Percentiles rank a stretch among this genome's conserved stretches.
Evolutionary conservation across 371 early-diverging fungal genomes (phyloP).

Genomic region (Mucor sp.): DNA sequence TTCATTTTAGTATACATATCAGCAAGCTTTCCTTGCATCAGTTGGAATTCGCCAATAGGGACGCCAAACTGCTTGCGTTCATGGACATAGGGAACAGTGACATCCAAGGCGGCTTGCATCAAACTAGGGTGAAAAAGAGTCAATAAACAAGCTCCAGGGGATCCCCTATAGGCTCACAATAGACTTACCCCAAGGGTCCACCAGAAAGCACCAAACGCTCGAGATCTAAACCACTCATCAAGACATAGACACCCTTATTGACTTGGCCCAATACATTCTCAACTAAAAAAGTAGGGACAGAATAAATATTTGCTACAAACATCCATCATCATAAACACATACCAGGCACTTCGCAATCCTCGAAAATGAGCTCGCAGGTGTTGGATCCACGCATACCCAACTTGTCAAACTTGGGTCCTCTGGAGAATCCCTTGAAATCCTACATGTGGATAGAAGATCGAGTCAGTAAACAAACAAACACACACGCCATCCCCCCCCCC

Average conservation of each 20-base stretch:
- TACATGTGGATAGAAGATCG: too few relatives aligned
- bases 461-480: not conserved
- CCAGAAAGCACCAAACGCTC: conserved; percentile 93
- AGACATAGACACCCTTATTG: conserved; percentile 94
- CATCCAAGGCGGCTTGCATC: conserved; percentile 92
- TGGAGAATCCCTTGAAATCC: conserved; percentile 88
- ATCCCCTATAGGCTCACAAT: not conserved
- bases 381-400: conserved; percentile 98
- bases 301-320: not conserved
- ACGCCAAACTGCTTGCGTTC: conserved; percentile 88
- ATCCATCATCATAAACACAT: conserved; percentile 9
- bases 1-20: conserved; percentile 97
- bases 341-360: conserved; percentile 91
- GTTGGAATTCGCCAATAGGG: conserved; percentile 91
- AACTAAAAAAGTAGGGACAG: not conserved
- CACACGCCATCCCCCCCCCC: too few relatives aligned
- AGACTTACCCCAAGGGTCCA: conserved; percentile 84
- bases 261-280: conserved; percentile 90
- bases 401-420: conserved; percentile 92
- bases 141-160: too few relatives aligned
- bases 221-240: conserved; percentile 95
- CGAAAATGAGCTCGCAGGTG: conserved; percentile 96
- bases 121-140: conserved; percentile 40
- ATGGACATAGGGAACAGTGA: conserved; percentile 85
- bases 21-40: conserved; percentile 94